Base-by-base conservation (phyloP, 2,329 filamentous ascomycete genomes). In the Celoporthe dispersa region DNA sequence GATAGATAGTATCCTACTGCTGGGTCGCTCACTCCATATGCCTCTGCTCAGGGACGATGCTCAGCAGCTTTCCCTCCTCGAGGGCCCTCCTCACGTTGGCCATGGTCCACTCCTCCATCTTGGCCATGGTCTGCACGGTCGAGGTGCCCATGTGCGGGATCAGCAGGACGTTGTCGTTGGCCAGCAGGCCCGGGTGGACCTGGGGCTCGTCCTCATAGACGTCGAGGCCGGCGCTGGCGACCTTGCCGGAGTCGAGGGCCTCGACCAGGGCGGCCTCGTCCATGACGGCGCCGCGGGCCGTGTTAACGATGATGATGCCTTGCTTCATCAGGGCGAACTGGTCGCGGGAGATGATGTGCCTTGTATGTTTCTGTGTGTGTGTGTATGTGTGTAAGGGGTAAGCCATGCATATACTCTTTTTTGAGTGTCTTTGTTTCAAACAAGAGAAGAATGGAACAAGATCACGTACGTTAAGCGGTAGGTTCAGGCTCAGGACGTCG, bases 61-160 rank as follows among this genome's bases (percentile, higher is more conserved):
- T 92, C 78, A 86, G 88, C 75, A 94, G 77, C 73, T 83, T 87
- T 0, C 90, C 90, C 64, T 84, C 84, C 73, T 87, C 83, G 7
- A 94, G 74, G 1, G 90, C 92, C 73, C 84, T 80, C 31, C 85
- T 83, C 41, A 94, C 85, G 76, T 96, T 95, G 39, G 84, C 85
- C 74, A 95, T 90, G 53, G 88, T 86, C 90, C 90, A 93, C 60
- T 41, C 35, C 60, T 63, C 60, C 60, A 63, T 63, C 60, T 63
- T 63, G 37, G 35, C 35, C 33, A 28, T 63, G 11, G 60, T 63
- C 60, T 63, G 60, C 35, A 44, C 82, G 0, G 92, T 95, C 85
- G 88, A 94, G 0, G 94, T 97, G 0, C 93, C 93, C 92, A 97
- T 92, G 79, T 97, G 94, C 66, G 94, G 94, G 48, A 97, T 81